Conservation (phyloP, 306 rosid species). For the Lotus japonicus region DNA sequence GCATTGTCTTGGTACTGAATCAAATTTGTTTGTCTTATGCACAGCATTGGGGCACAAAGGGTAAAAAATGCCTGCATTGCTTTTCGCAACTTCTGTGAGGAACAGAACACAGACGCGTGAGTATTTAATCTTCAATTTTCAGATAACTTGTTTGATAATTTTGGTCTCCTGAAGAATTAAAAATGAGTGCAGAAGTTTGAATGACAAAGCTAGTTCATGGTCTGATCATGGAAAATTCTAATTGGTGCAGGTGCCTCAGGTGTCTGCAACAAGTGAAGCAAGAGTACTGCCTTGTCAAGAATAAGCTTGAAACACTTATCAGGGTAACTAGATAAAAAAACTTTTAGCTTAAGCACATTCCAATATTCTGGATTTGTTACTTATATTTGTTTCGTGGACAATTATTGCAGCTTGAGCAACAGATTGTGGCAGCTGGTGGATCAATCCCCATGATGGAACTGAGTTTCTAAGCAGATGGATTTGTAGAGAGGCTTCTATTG, state of each 20-base stretch:
- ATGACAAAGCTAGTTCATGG: not conserved
- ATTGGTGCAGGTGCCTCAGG: constrained; percentile 55
- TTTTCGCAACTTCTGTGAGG: constrained; percentile 81
- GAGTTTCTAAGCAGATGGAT: constrained; percentile 38
- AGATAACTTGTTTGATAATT: not conserved
- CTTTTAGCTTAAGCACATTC: not conserved
- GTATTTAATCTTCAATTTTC: constrained; percentile 33
- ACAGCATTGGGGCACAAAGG: constrained; percentile 91
- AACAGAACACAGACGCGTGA: constrained; percentile 75
- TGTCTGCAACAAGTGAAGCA: constrained; percentile 91
- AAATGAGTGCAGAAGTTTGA: not conserved
- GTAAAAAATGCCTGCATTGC: constrained; percentile 78
- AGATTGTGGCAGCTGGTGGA: constrained; percentile 91
- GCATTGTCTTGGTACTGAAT: constrained; percentile 3
- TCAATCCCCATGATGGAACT: constrained; percentile 64
- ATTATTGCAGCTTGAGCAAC: constrained; percentile 82
- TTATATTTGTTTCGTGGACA: not conserved
- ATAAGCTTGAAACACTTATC: constrained; percentile 76
- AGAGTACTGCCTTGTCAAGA: constrained; percentile 74
- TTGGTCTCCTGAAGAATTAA: not conserved
- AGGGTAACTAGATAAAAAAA: constrained; percentile 40
- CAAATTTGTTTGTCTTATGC: constrained; percentile 17
- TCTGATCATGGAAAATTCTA: constrained; percentile 9
- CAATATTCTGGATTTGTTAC: not conserved
- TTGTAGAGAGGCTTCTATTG: constrained; percentile 40